Base-by-base conservation (phyloP, 2,329 filamentous ascomycete species). In the Zymoseptoria tritici region DNA sequence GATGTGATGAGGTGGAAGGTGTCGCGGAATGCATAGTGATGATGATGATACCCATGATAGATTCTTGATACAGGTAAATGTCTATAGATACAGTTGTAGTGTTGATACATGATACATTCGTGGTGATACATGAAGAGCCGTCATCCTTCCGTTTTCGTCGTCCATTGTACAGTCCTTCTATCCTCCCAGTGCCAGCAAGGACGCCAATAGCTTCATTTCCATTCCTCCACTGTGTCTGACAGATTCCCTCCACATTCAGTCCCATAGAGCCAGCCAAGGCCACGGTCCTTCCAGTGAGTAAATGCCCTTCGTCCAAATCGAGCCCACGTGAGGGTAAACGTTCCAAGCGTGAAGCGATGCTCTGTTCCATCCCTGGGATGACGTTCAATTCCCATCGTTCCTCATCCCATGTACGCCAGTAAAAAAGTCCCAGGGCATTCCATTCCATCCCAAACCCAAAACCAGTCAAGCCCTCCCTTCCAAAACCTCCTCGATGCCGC, bases 401-500 rank as follows among this genome's bases (percentile, higher is more conserved):
- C 16, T 46, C 36, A 11, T 42, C 21, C 52, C 53, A 54, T 49
- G 50, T 57, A 60, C 13, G 36, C 36, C 36, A 46, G 36, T 46
- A n/a, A 16, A 46, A n/a, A 46, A 2, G 6, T 7, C 5, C 36
- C 13, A 46, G n/a, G 16, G 16, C 16, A 46, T 7, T 1, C 36
- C 36, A 11, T 2, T 16, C 36, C 36, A 46, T 11, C 19, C 9
- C 20, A 31, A 11, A 3, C n/a, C 9, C 20, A 31, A 11, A 22
- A 22, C 21, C 21, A 22, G 2, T 53, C 52, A 53, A 19, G 11
- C 59, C 52, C 60, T 56, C 22, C 71, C 70, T 46, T 64, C 61
- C 9, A 73, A 56, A 36, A 73, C 62, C 62, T 72, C 71, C 60
- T 72, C 70, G 50, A 73, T 73, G 6, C 70, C 68, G 2, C 68